These are phyloP conservation scores for Sphaerulina musiva DNA, from an alignment of 2,329 filamentous ascomycete genomes.

Conservation along the genomic window DNA sequence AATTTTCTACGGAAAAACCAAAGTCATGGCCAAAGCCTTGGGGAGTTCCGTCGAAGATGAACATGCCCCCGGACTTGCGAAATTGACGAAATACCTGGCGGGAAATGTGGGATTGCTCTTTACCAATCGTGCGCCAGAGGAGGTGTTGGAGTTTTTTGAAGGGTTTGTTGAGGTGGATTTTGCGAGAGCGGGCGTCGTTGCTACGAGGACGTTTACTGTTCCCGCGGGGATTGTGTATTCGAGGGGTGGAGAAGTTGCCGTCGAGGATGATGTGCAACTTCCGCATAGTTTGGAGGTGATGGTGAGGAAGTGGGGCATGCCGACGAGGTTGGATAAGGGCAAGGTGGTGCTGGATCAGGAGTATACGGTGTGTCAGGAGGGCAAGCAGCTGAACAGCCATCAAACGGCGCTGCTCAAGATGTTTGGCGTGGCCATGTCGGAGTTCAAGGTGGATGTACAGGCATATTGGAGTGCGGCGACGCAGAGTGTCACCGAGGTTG, in stretches of 20 bases:
- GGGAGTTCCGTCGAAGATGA: constrained; percentile 66
- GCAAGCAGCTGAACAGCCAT: constrained; percentile 76
- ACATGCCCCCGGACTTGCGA: constrained; percentile 69
- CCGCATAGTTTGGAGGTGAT: constrained; percentile 86
- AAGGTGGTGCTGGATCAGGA: constrained; percentile 69
- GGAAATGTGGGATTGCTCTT: constrained; percentile 88
- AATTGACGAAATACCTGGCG: constrained; percentile 61
- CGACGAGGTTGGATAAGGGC: constrained; percentile 80
- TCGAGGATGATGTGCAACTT: constrained; percentile 76
- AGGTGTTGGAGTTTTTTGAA: constrained; percentile 67
- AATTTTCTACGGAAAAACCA: constrained; percentile 98
- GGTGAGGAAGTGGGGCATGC: constrained; percentile 80
- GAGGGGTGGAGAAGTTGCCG: constrained; percentile 67
- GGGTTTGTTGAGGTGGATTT: constrained; percentile 73
- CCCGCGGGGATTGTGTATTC: constrained; percentile 78
- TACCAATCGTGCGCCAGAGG: constrained; percentile 65
- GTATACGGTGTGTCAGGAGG: constrained; percentile 77
- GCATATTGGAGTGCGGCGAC: constrained; percentile 45
- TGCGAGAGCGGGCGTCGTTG: constrained; percentile 74
- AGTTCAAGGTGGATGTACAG: constrained; percentile 76
- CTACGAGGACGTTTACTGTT: constrained; percentile 69
- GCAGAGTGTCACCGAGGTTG: constrained; percentile 32
- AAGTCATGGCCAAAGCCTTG: constrained; percentile 95
- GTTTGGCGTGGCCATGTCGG: constrained; percentile 82
- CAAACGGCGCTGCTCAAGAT: constrained; percentile 92